Evolutionary conservation across 306 rosid species (phyloP).

Genomic region (Dicorynia guianensis): DNA sequence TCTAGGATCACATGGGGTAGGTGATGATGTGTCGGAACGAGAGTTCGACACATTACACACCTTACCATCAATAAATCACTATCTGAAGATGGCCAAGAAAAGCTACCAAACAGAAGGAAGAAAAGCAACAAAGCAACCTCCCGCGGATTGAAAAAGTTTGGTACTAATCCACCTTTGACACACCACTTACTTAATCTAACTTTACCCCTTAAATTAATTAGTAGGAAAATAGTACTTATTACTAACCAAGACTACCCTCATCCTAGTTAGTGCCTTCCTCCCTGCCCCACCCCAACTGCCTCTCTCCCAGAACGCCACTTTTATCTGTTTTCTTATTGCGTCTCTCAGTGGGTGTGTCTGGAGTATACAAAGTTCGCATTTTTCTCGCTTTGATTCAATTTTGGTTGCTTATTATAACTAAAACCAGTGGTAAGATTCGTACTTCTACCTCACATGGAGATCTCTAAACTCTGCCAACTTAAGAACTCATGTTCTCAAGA

Average conservation of each 20-base stretch:
- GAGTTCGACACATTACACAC: slow-evolving; percentile 21
- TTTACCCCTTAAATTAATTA: slow-evolving; percentile 22
- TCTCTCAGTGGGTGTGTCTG: slow-evolving; percentile 6
- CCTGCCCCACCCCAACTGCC: slow-evolving; percentile 28
- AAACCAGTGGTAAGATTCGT: slow-evolving; percentile 43
- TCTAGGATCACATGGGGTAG: slow-evolving; percentile 4
- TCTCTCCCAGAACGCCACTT: slow-evolving; percentile 29
- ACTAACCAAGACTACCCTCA: slow-evolving; percentile 9
- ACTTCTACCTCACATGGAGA: slow-evolving; percentile 50
- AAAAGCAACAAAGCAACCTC: slow-evolving; percentile 47
- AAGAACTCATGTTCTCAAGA: slow-evolving; percentile 48
- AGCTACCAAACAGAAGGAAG: slow-evolving; percentile 34
- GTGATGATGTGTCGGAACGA: slow-evolving; percentile 39
- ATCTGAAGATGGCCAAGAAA: slow-evolving; percentile 37
- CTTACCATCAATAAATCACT: not conserved
- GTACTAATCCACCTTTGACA: slow-evolving; percentile 40
- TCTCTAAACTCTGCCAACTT: slow-evolving; percentile 51
- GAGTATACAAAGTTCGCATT: slow-evolving; percentile 15
- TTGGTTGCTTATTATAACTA: slow-evolving; percentile 38
- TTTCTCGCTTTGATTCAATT: slow-evolving; percentile 31
- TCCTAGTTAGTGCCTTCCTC: slow-evolving; percentile 10
- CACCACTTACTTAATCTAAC: slow-evolving; percentile 41
- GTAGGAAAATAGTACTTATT: not conserved
- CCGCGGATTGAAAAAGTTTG: slow-evolving; percentile 41
- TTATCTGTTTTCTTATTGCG: not conserved